Evolutionary conservation across 495 filamentous ascomycete species (phyloP), one percentile per base, ranked within the genome.

Genomic region (Penicillium antarcticum): DNA sequence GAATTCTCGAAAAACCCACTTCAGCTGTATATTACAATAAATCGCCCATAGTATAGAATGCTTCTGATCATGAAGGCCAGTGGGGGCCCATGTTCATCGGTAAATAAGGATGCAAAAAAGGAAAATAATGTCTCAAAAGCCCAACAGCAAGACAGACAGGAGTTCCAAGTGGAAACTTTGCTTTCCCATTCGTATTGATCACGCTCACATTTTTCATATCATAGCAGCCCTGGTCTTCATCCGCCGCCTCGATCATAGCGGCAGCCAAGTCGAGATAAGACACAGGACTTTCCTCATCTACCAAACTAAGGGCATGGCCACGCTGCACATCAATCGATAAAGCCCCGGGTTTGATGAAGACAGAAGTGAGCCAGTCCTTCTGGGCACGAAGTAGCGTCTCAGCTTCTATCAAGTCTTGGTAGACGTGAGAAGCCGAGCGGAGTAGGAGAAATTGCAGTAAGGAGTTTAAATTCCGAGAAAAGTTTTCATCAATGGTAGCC

Each of bases 191-290:
- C 18, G 24, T 57, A 23, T 59, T 53, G 3, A 67, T 53, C 8
- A 78, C 72, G 33, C 67, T 51, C 1, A 78, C 67, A 43, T 72
- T 67, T 51, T 46, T 51, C 58, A 55, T 49, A 36, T 73, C 70
- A 49, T 65, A 80, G 9, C 42, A 17, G 2, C 64, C 66, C 2
- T 63, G 57, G 3, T 59, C 46, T 26, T 64, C 63, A 47, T 72
- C 60, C 6, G 74, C 76, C 3, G 67, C 68, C 59, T 80, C 74
- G 34, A 79, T 63, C 76, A 78, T 78, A 5, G 36, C 75, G 3
- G 67, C 76, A 2, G 73, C 70, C 9, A 80, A 53, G 45, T 79
- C 75, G 10, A 74, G 16, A 29, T 72, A 80, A n/a, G 55, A 62
- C 17, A 77, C 7, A 29, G 65, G 65, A 31, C 56, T 63, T 43